These are phyloP conservation scores for Przewalskia tangutica DNA, from an alignment of 257 asterid genomes.

Conservation along the genomic window DNA sequence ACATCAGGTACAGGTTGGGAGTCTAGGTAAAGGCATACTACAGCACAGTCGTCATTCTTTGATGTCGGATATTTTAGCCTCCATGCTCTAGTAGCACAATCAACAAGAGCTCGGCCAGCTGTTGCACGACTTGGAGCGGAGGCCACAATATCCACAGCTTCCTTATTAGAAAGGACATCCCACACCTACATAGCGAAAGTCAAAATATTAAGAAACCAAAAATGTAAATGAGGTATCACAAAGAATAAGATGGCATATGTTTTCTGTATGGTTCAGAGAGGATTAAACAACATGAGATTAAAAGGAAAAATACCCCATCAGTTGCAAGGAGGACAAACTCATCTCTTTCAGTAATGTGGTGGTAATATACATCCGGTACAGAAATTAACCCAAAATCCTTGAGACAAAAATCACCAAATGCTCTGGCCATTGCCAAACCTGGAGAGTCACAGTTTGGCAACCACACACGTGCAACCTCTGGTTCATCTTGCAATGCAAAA, in stretches of 20 bases:
- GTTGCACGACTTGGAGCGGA: slow-evolving; percentile 78
- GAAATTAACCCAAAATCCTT: slow-evolving; percentile 96
- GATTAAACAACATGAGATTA: background rate
- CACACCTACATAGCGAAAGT: slow-evolving; percentile 48
- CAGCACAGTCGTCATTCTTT: slow-evolving; percentile 93
- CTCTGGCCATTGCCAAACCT: slow-evolving; percentile 98
- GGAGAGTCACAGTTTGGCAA: slow-evolving; percentile 95
- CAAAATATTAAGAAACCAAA: background rate
- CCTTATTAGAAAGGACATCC: slow-evolving; percentile 96
- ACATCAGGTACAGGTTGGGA: slow-evolving; percentile 7
- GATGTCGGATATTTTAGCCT: slow-evolving; percentile 96
- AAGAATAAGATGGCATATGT: background rate
- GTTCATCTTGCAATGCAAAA: slow-evolving; percentile 97
- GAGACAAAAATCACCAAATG: slow-evolving; percentile 95
- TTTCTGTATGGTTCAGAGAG: background rate
- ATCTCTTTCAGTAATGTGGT: slow-evolving; percentile 53
- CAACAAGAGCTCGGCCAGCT: slow-evolving; percentile 86
- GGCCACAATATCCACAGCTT: slow-evolving; percentile 87
- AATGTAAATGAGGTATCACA: background rate
- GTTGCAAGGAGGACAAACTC: slow-evolving; percentile 87
- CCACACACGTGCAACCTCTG: slow-evolving; percentile 99
- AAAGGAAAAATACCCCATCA: slow-evolving; percentile 67
- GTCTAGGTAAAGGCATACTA: slow-evolving; percentile 67
- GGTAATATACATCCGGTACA: slow-evolving; percentile 89
- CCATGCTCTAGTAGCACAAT: slow-evolving; percentile 96